phyloP scores from a whole-genome alignment of 768 basidiomycete species.

The Rhodotorula taiwanensis region DNA sequence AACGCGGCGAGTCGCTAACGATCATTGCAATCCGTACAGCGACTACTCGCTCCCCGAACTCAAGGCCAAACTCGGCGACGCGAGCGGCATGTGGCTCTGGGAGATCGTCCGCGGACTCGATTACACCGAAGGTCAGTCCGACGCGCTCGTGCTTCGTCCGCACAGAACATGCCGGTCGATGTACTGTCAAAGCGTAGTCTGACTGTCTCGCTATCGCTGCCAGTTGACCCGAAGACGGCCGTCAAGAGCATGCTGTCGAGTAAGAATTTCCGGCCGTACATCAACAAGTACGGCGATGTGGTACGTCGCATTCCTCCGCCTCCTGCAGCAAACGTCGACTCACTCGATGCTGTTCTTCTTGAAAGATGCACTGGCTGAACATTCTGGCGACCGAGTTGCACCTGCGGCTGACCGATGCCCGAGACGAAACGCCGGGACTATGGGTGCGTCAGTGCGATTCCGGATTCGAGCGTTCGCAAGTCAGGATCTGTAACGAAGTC shows the following conservation, averaged over 20 bases:
- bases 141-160: too few relatives aligned
- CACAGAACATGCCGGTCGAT: too few relatives aligned
- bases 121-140: constrained; percentile 64
- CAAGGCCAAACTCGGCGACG: constrained; percentile 48
- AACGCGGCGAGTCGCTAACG: too few relatives aligned
- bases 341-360: too few relatives aligned
- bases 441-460: constrained; percentile 30
- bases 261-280: constrained; percentile 80
- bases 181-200: not conserved
- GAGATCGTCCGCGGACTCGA: constrained; percentile 83
- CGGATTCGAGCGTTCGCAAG: too few relatives aligned
- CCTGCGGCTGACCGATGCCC: constrained; percentile 71
- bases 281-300: constrained; percentile 67
- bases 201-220: not conserved
- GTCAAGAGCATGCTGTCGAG: constrained; percentile 91
- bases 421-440: constrained; percentile 58
- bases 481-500: not conserved
- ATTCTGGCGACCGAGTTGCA: constrained; percentile 86
- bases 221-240: constrained; percentile 77
- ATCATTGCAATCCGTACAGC: too few relatives aligned
- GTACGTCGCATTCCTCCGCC: constrained; percentile 29
- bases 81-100: constrained; percentile 70
- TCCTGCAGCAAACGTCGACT: not conserved
- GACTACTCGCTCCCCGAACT: constrained; percentile 46
- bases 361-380: constrained; percentile 78